Base-by-base conservation (phyloP, 2,329 filamentous ascomycete species). In the Exophiala spinifera region DNA sequence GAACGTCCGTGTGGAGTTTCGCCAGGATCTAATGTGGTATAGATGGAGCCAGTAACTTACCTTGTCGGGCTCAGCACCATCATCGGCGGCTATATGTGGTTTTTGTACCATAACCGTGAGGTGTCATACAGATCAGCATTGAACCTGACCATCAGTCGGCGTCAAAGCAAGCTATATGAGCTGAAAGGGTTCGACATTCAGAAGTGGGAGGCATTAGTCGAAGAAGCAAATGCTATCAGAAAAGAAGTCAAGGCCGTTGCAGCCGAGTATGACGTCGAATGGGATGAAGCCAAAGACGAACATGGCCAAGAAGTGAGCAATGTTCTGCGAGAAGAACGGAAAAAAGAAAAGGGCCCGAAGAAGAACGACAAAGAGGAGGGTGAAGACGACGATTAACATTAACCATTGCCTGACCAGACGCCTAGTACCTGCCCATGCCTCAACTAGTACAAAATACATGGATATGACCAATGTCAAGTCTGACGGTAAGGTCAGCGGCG, bases 21-120 rank as follows among this genome's bases (percentile, higher is more conserved):
- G n/a, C n/a, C 37, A 17, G 10, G 4, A 15, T 15, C 36, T 39
- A 39, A 39, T 15, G 8, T 5, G 5, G 5, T 39, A 15, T 39
- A 39, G 36, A 91, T 96, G 77, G 91, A 95, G 71, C 91, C 90
- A 0, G 83, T 95, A 1, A 95, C 90, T 1, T 74, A 76, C 64
- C 60, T 69, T 58, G 39, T 36, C 28, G 88, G 90, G n/a, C 77
- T 96, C 60, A 83, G 85, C 0, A 91, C 88, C 11, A 83, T 96
- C 65, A 95, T 96, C 75, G 86, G 86, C 6, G 91, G 90, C 62
- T 96, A 96, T 66, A 77, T 95, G 50, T 96, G 90, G 89, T 96
- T 96, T 69, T 75, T 96, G 11, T 95, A 91, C 72, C 89, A 96
- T 74, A 95, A 91, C 72, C 83, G 88, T 17, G 91, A 96, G 71